Base-by-base conservation (phyloP, 495 filamentous ascomycete species). In the Alectoria sarmentosa region DNA sequence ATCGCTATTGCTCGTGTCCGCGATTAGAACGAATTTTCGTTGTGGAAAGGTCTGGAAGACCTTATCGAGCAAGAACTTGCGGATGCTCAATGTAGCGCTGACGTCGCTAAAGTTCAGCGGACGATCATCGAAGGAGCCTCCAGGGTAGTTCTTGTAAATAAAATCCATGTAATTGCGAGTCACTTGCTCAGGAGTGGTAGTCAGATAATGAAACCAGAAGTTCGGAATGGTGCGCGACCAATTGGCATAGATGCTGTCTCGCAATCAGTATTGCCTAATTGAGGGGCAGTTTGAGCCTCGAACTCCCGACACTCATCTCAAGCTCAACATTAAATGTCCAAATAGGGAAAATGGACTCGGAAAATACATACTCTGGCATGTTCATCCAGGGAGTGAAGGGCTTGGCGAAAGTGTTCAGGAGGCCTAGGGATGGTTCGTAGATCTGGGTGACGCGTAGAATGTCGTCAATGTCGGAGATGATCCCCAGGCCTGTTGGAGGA, bases 381-480 rank as follows among this genome's bases (percentile, higher is more conserved):
- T 92, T 85, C 76, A 88, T 74, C 89, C 89, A 92, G 0, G 83
- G 80, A 0, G 76, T 78, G 75, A 88, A 92, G 1, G 86, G 77
- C 13, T 84, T 80, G 0, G 88, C 89, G 67, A 92, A 92, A 8
- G 87, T 86, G 73, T 92, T 92, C 21, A 91, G 76, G 0, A 92
- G 76, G 23, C 89, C 89, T 71, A 91, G 76, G 63, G 82, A 77
- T 1, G 89, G 89, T 46, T 86, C 71, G 73, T 90, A 92, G 75
- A 92, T 92, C 74, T 90, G 88, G 57, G 89, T 92, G n/a, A 91
- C 75, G 36, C 89, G 86, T 1, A 92, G 82, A 67, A 91, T 89
- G 72, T 92, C 89, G 64, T 91, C 89, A 66, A 91, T 88, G 68
- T 92, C 88, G 37, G 84, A 87, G 62, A 91, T 77, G 57, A 90